phyloP scores from a whole-genome alignment of 192 early-diverging fungal species.

The Jimgerdemannia flammicorona region DNA sequence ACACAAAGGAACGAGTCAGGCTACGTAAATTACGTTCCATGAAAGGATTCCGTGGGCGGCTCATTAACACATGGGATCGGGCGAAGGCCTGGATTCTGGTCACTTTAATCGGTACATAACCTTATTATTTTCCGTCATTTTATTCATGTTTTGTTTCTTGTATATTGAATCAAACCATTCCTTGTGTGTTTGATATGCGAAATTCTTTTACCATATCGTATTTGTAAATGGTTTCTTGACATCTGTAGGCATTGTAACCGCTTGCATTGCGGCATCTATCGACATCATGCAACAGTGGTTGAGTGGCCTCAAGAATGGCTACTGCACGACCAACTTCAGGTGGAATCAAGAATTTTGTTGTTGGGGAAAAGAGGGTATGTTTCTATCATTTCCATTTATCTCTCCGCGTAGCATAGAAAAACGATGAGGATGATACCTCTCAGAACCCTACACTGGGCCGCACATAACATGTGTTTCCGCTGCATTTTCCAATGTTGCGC shows the following conservation, averaged over 20 bases:
- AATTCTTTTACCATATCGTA: conserved; percentile 25
- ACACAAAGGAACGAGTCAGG: conserved; percentile 76
- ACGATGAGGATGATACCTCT: neutral
- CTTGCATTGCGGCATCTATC: conserved; percentile 67
- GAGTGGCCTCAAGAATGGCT: conserved; percentile 79
- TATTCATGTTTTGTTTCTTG: no score
- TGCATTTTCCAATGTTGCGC: neutral
- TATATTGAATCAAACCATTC: no score
- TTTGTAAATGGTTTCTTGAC: no score
- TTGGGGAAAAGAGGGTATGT: conserved; percentile 53
- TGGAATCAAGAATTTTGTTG: conserved; percentile 81
- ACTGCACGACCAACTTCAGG: conserved; percentile 73
- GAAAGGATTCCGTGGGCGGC: conserved; percentile 55
- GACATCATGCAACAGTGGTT: conserved; percentile 79
- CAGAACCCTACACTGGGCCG: neutral
- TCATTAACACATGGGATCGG: conserved; percentile 64
- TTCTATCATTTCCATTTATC: neutral
- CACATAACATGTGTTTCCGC: neutral
- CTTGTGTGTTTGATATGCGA: conserved; percentile 30
- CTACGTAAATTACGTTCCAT: conserved; percentile 49
- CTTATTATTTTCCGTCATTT: no score
- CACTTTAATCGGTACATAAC: conserved; percentile 50
- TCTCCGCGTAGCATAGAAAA: neutral
- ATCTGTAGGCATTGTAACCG: conserved; percentile 18
- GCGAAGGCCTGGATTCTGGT: conserved; percentile 88